phyloP scores from a whole-genome alignment of 2,329 filamentous ascomycete genomes.

The Paecilomyces niveus region DNA sequence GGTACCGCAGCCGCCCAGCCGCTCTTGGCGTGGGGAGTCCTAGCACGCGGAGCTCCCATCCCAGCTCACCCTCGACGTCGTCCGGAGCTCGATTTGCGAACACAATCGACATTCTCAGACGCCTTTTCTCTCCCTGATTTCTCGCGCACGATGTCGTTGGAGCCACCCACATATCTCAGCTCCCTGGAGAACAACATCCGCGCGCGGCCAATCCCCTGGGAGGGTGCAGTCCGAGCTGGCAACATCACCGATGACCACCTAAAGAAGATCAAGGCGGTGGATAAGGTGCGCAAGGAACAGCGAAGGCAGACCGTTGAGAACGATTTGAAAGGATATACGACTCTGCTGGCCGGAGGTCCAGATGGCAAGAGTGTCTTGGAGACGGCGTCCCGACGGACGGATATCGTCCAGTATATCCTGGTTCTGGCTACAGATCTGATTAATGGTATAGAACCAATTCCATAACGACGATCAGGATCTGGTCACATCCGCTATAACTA shows the following conservation, averaged over 20 bases:
- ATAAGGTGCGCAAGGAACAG: constrained; percentile 91
- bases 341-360: constrained; percentile 66
- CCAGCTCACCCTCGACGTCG: background rate
- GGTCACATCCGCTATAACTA: background rate
- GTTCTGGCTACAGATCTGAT: constrained; percentile 83
- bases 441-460: constrained; percentile 52
- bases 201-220: constrained; percentile 92
- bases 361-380: constrained; percentile 71
- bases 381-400: constrained; percentile 73
- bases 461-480: background rate
- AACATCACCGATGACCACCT: constrained; percentile 91
- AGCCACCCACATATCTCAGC: constrained; percentile 79
- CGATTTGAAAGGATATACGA: constrained; percentile 72
- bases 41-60: background rate
- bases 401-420: constrained; percentile 92
- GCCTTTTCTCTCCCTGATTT: background rate
- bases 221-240: constrained; percentile 86
- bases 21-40: background rate
- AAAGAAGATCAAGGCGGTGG: constrained; percentile 90
- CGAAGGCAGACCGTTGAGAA: constrained; percentile 73
- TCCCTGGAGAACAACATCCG: constrained; percentile 97
- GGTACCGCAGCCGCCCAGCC: background rate
- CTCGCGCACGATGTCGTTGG: constrained; percentile 65
- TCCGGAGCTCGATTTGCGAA: background rate
- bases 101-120: background rate